Evolutionary conservation across 257 asterid genomes (phyloP).

Genomic region (Plantago ovata): DNA sequence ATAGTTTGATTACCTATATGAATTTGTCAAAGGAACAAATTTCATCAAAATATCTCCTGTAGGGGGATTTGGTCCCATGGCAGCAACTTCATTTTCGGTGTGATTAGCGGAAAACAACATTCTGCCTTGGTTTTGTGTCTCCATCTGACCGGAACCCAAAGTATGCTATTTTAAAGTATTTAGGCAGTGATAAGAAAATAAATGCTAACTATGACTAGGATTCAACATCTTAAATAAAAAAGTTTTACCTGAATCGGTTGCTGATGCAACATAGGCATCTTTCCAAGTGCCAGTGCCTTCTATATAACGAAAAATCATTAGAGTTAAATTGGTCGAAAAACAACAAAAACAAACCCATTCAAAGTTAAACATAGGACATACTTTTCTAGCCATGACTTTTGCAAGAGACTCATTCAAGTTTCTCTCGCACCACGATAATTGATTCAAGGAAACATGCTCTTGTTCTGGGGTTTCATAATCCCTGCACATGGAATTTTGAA

Average conservation of each 20-base stretch:
- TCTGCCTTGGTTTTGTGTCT: conserved; percentile 21
- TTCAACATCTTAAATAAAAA: not conserved
- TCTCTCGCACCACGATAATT: conserved; percentile 55
- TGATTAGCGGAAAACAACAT: conserved; percentile 5
- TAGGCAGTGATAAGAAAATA: not conserved
- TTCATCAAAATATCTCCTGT: conserved; percentile 27
- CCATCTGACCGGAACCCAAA: conserved; percentile 19
- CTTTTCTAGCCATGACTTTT: conserved; percentile 33
- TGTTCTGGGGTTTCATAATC: conserved; percentile 41
- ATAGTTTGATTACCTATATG: conserved; percentile 28
- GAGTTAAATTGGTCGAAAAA: not conserved
- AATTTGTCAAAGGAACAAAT: conserved; percentile 41
- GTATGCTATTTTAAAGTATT: not conserved
- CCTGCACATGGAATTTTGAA: conserved; percentile 34
- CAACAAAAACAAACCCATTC: not conserved
- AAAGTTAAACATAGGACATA: conserved; percentile 6
- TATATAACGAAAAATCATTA: conserved; percentile 5
- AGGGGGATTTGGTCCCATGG: conserved; percentile 19
- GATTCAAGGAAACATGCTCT: conserved; percentile 51
- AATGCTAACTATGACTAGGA: not conserved
- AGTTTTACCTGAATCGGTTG: conserved; percentile 28
- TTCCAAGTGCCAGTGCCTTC: conserved; percentile 17
- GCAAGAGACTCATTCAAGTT: conserved; percentile 42
- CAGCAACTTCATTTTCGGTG: conserved; percentile 8
- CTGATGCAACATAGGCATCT: conserved; percentile 15